Percentiles rank a stretch among this genome's conserved stretches.
Conservation (phyloP, 164 flowering plant genomes). For the Hamamelis virginiana region DNA sequence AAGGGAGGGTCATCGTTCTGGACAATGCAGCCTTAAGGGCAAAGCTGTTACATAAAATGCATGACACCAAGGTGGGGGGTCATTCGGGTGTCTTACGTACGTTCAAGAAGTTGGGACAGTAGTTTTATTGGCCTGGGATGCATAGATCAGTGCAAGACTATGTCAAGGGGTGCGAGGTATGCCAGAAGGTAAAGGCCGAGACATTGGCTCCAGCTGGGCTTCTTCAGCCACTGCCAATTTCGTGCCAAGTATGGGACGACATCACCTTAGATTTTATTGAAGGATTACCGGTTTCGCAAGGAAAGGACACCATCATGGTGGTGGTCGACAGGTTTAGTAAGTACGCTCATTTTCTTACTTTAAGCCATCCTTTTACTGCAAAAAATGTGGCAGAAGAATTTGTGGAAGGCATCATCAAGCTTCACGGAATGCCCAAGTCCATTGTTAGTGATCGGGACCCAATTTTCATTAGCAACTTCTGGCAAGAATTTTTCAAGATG, state of each 20-base stretch:
- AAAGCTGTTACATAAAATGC: not conserved
- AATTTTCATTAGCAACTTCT: too few relatives aligned
- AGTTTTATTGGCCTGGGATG: not conserved
- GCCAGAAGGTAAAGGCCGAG: not conserved
- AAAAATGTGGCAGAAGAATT: constrained; percentile 11
- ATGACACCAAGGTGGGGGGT: not conserved
- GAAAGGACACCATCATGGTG: constrained; percentile 7
- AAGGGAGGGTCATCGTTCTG: not conserved
- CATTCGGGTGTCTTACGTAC: not conserved
- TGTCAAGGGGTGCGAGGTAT: not conserved
- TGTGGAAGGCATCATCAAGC: constrained; percentile 1
- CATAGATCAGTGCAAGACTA: constrained; percentile 1
- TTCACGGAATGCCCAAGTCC: too few relatives aligned
- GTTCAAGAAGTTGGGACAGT: not conserved
- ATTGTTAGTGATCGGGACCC: too few relatives aligned
- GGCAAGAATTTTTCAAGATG: too few relatives aligned
- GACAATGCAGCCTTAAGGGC: constrained; percentile 1
- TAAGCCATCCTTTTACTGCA: constrained; percentile 4
- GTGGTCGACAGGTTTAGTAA: too few relatives aligned
- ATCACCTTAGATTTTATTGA: constrained; percentile 15
- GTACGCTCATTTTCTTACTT: constrained; percentile 8
- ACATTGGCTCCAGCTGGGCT: constrained; percentile 1
- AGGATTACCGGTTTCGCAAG: constrained; percentile 8
- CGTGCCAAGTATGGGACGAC: constrained; percentile 4
- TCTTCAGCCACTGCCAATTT: not conserved